These are phyloP conservation scores for Talaromyces borbonicus DNA, from an alignment of 495 filamentous ascomycete genomes.

Conservation along the genomic window DNA sequence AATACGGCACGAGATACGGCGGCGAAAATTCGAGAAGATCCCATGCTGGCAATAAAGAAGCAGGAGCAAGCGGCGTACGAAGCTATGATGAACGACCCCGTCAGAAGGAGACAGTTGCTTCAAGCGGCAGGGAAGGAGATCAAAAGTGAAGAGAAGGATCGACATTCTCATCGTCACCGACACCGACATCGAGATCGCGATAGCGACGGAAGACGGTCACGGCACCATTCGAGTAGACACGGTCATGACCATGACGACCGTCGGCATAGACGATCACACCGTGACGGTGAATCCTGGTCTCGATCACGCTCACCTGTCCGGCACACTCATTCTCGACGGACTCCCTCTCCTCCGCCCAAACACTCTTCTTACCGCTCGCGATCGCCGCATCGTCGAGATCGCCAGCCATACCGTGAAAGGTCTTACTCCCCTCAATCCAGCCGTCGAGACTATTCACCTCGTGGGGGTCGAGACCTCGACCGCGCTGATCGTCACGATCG, in stretches of 20 bases:
- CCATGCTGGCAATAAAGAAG: conserved; percentile 82
- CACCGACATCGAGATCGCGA: conserved; percentile 46
- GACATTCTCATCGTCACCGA: conserved; percentile 43
- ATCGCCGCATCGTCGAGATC: conserved; percentile 12
- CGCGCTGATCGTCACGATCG: conserved; percentile 10
- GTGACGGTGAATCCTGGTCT: conserved; percentile 19
- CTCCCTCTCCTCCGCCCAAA: conserved; percentile 15
- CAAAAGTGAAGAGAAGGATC: conserved; percentile 31
- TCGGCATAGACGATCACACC: conserved; percentile 16
- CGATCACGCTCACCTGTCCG: conserved; percentile 22
- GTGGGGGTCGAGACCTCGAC: conserved; percentile 12
- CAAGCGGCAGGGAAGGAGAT: conserved; percentile 42
- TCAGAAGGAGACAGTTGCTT: conserved; percentile 58
- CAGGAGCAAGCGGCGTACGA: conserved; percentile 88
- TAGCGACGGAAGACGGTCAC: conserved; percentile 39
- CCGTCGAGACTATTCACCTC: conserved; percentile 5
- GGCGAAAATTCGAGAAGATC: conserved; percentile 78
- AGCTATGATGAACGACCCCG: conserved; percentile 74
- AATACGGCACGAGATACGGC: conserved; percentile 67
- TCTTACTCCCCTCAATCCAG: conserved; percentile 7
- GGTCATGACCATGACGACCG: conserved; percentile 23
- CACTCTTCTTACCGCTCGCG: conserved; percentile 7
- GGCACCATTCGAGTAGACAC: conserved; percentile 33
- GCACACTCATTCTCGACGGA: conserved; percentile 13
- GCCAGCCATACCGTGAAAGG: conserved; percentile 4